phyloP scores from a whole-genome alignment of 164 flowering plant species.

The Kingdonia uniflora region DNA sequence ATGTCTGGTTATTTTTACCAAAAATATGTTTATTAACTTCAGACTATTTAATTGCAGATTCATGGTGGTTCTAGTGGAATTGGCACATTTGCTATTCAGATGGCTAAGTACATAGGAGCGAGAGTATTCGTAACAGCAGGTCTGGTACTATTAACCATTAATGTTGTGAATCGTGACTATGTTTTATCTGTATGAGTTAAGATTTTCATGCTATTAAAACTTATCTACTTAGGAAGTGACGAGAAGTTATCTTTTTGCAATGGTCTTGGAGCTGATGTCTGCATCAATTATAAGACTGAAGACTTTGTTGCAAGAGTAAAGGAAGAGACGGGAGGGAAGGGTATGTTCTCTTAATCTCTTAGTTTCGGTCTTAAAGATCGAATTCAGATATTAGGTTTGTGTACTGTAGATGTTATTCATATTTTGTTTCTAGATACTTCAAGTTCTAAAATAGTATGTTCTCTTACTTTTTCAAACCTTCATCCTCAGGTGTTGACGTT shows the following conservation, averaged over 20 bases:
- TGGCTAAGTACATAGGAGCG: constrained; percentile 62
- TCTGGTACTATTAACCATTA: constrained; percentile 14
- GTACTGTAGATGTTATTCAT: no score
- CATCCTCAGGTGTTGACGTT: constrained; percentile 69
- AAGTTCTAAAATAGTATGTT: no score
- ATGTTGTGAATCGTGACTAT: no score
- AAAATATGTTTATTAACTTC: not conserved
- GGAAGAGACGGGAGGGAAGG: constrained; percentile 89
- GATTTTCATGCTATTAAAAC: no score
- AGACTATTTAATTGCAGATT: constrained; percentile 32
- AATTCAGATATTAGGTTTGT: no score
- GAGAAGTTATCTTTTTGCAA: constrained; percentile 71
- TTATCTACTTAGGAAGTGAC: constrained; percentile 44
- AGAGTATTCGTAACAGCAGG: constrained; percentile 92
- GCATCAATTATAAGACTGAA: constrained; percentile 93
- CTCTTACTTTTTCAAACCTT: no score
- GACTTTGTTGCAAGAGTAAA: constrained; percentile 85
- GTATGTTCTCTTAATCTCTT: constrained; percentile 19
- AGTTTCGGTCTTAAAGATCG: not conserved
- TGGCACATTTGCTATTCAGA: constrained; percentile 91
- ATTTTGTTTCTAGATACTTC: no score
- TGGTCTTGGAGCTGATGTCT: constrained; percentile 86
- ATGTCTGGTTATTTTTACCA: no score
- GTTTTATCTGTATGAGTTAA: no score
- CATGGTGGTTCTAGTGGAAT: constrained; percentile 99